Base-by-base conservation (phyloP, 2,329 filamentous ascomycete genomes). In the Tolypocladium ophioglossoides region DNA sequence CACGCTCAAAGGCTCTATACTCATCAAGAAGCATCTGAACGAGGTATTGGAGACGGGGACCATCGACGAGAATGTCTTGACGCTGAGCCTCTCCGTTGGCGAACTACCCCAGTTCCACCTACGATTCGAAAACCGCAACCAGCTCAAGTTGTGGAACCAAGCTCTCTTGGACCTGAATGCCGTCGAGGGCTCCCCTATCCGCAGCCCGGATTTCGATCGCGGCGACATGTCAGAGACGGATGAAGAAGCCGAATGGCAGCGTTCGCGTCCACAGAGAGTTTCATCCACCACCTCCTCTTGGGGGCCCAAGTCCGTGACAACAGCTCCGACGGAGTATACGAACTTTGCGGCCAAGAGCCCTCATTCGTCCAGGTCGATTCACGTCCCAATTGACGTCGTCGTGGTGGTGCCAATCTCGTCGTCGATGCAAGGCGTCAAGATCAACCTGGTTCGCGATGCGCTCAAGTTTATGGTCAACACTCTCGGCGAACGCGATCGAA, bases 381-480 rank as follows among this genome's bases (percentile, higher is more conserved):
- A 99, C 66, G 89, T 97, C 18, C 92, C 94, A 2, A 83, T 97
- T 53, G 94, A 99, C 66, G 85, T 99, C 34, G 92, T 99, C 0
- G 90, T 97, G 0, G 94, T 99, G 24, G 91, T 99, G 37, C 94
- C 94, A 0, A 91, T 99, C 7, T 97, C 94, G 0, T 95, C 92
- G 1, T 97, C 94, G 0, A 99, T 97, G 92, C 94, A 97, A 70
- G 94, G 94, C n/a, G 82, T 99, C 57, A 99, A 99, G 74, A 96
- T 97, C 66, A 95, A 92, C 57, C 78, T 99, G 1, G 83, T 99
- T 16, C 85, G 91, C 44, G 94, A 99, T 70, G 87, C 92, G 0
- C 78, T 99, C 38, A 89, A 88, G 56, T 99, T 97, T 68, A 85
- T 99, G 70, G 89, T 99, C 2, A 81, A 86, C 61, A 92, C 84